phyloP scores from a whole-genome alignment of 768 basidiomycete species.

The Agaricus subrufescens region DNA sequence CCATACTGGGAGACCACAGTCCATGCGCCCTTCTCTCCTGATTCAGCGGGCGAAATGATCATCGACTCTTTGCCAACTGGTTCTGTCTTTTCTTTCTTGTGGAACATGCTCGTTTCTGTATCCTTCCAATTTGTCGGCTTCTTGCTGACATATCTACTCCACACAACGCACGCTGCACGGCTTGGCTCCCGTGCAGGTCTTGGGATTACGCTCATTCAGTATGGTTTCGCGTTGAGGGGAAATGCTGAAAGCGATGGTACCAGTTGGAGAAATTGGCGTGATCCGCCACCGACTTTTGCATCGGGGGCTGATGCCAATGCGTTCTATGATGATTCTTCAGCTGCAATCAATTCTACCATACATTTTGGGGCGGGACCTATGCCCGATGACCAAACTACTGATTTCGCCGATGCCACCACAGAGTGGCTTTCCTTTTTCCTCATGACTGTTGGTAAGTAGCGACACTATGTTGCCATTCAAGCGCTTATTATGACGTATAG shows the following conservation, averaged over 20 bases:
- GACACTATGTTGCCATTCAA: not conserved
- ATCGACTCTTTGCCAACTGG: slow-evolving; percentile 86
- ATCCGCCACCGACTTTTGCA: slow-evolving; percentile 32
- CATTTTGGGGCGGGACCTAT: slow-evolving; percentile 16
- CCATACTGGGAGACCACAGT: slow-evolving; percentile 98
- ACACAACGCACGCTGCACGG: slow-evolving; percentile 90
- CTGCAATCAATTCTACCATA: slow-evolving; percentile 22
- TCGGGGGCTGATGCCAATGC: slow-evolving; percentile 42
- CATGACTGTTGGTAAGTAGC: slow-evolving; percentile 72
- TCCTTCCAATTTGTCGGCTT: slow-evolving; percentile 98
- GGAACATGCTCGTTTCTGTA: slow-evolving; percentile 89
- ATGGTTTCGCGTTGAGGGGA: slow-evolving; percentile 78
- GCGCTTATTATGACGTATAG: slow-evolving; percentile 10
- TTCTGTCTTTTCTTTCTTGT: slow-evolving; percentile 80
- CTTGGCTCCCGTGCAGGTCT: slow-evolving; percentile 91
- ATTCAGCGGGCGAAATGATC: slow-evolving; percentile 72
- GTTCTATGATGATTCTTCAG: slow-evolving; percentile 28
- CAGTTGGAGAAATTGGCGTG: slow-evolving; percentile 24
- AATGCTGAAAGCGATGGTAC: slow-evolving; percentile 34
- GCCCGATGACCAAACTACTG: slow-evolving; percentile 35
- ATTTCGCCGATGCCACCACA: slow-evolving; percentile 64
- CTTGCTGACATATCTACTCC: slow-evolving; percentile 88
- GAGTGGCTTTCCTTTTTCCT: slow-evolving; percentile 96
- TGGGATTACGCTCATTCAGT: slow-evolving; percentile 95
- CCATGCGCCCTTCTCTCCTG: slow-evolving; percentile 76